A percentile compares a stretch with the other conserved stretches of the same genome.
Evolutionary conservation across 2,329 filamentous ascomycete species (phyloP).

Genomic region (Pezicula rhizophila): DNA sequence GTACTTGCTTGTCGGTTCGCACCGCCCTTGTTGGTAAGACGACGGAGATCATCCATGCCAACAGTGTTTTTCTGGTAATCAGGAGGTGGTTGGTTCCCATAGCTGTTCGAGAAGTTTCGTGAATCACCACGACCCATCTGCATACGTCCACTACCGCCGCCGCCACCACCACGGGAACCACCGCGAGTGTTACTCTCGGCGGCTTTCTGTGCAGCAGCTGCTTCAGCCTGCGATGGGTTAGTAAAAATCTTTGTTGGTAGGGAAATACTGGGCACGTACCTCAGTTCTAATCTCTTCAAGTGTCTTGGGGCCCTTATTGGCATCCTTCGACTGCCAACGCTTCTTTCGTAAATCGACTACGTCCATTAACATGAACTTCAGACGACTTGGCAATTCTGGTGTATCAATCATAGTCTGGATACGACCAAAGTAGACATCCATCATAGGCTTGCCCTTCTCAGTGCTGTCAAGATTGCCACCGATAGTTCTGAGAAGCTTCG

Average conservation of each 20-base stretch:
- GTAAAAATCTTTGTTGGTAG: conserved; percentile 5
- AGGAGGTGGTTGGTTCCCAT: conserved; percentile 63
- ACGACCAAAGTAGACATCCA: conserved; percentile 89
- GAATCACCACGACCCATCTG: conserved; percentile 79
- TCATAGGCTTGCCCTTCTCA: conserved; percentile 78
- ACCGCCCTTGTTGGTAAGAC: conserved; percentile 59
- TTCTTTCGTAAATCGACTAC: conserved; percentile 74
- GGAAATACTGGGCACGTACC: conserved; percentile 38
- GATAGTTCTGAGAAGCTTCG: conserved; percentile 86
- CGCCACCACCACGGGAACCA: conserved; percentile 55
- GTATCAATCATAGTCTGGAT: conserved; percentile 78
- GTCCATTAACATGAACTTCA: conserved; percentile 96
- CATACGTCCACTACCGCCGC: conserved; percentile 62
- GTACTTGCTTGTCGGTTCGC: conserved; percentile 55
- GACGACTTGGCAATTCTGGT: conserved; percentile 75
- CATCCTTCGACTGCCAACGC: conserved; percentile 81
- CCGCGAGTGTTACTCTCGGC: conserved; percentile 59
- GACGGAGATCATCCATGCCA: conserved; percentile 83
- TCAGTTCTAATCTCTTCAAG: conserved; percentile 85
- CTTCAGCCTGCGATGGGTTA: conserved; percentile 50
- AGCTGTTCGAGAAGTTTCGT: conserved; percentile 71
- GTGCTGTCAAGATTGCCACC: conserved; percentile 78
- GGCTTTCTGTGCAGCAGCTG: conserved; percentile 72
- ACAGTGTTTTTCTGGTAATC: conserved; percentile 74
- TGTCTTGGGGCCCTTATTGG: conserved; percentile 93